Evolutionary conservation across 768 basidiomycete genomes (phyloP).

Genomic region (Lentinula guzmanii): DNA sequence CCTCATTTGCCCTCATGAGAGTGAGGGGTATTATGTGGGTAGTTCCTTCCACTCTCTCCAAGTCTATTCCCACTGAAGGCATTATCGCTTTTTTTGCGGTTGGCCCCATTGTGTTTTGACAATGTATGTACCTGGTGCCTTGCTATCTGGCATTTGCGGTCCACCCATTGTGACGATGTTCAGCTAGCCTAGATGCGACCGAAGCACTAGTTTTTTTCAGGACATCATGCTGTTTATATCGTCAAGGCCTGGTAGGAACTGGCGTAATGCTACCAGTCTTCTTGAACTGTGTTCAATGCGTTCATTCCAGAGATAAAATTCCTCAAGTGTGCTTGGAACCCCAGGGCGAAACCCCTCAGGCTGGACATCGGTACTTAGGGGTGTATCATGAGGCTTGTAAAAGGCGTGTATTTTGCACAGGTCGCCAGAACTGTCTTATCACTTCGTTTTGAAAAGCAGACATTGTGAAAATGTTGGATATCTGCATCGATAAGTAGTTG

Average conservation of each 20-base stretch:
- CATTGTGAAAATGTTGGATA: not conserved
- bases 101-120: not conserved
- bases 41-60: not conserved
- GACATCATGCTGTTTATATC: no score
- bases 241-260: no score
- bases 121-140: not conserved
- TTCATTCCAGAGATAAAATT: no score
- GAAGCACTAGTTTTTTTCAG: no score
- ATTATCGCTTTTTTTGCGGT: not conserved
- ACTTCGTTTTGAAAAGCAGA: not conserved
- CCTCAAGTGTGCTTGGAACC: not conserved
- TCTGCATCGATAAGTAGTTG: not conserved
- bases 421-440: not conserved
- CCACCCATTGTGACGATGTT: not conserved
- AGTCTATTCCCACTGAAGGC: not conserved
- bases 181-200: not conserved
- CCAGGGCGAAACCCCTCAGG: not conserved
- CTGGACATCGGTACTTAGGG: no score
- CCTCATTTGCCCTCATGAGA: not conserved
- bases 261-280: no score
- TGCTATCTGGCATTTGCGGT: not conserved
- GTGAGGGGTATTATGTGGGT: not conserved
- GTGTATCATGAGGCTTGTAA: not conserved
- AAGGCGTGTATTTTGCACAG: not conserved
- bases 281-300: no score